Evolutionary conservation across 345 rosid species (phyloP), one percentile per base, ranked within the genome.

Genomic region (Ailanthus altissimus): DNA sequence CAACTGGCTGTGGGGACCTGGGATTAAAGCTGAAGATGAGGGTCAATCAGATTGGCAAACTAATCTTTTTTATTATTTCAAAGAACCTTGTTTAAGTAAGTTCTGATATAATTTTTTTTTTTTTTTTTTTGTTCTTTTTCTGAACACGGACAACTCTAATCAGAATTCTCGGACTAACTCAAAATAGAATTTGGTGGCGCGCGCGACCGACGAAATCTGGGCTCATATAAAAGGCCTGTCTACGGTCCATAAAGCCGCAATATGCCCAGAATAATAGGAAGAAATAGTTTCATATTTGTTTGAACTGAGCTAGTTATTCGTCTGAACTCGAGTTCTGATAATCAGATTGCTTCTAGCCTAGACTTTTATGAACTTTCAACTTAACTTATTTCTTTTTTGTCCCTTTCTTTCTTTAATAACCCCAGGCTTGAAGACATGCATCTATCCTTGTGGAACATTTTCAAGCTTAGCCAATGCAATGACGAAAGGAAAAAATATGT

Each of bases 1-100:
- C 36, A 73, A 51, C 49, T 69, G 62, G 66, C 57, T 5, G 15
- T 15, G 79, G 57, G 28, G 72, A 26, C 20, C n/a, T 38, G 36
- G 76, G 76, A 47, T 45, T 65, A 15, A 64, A 47, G 53, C 67
- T 58, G 79, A 45, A 53, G 80, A 45, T 25, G 23, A 40, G 14
- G 21, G 66, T 38, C 59, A 49, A 61, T 72, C 63, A 8, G 72
- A 78, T 42, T 75, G 83, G 81, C 76, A 54, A 42, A 25, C 71
- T 75, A 75, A 75, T 74, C 79, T 78, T 70, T 81, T 85, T 21
- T 83, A 74, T 74, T 83, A 83, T 58, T 74, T 76, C 66, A 65
- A 56, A 42, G 83, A 79, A 28, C 85, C 85, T 38, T 77, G 79
- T 70, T 65, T 83, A 58, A 73, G 85, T 83, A 73, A 69, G 85